phyloP scores from a whole-genome alignment of 495 filamentous ascomycete species.

The Penicillium daleae region DNA sequence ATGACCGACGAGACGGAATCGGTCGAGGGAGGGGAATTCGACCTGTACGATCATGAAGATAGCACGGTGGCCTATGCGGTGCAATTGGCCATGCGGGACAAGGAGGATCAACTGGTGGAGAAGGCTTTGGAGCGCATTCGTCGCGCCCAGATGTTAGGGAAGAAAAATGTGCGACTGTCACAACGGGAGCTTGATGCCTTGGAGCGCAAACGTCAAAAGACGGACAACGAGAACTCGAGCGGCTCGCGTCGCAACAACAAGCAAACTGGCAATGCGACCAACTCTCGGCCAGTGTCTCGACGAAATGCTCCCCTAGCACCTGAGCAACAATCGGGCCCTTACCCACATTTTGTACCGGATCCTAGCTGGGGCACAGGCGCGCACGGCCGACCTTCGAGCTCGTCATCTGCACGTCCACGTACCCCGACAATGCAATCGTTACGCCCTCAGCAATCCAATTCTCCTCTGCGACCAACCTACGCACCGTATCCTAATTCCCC shows the following conservation, averaged over 20 bases:
- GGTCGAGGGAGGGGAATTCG: conserved; percentile 58
- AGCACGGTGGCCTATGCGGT: conserved; percentile 53
- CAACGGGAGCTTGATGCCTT: conserved; percentile 76
- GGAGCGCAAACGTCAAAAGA: conserved; percentile 66
- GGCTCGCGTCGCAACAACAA: conserved; percentile 18
- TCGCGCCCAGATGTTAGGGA: conserved; percentile 71
- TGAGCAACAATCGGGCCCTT: conserved; percentile 33
- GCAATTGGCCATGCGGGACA: conserved; percentile 60
- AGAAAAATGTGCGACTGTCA: conserved; percentile 73
- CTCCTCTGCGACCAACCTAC: conserved; percentile 40
- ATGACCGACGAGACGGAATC: conserved; percentile 48
- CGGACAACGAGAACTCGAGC: conserved; percentile 36
- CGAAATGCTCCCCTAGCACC: conserved; percentile 34
- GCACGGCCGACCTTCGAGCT: conserved; percentile 34
- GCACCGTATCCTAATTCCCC: conserved; percentile 36
- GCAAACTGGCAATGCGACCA: conserved; percentile 13
- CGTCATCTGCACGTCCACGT: conserved; percentile 40
- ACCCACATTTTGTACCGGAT: conserved; percentile 33
- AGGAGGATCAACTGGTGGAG: conserved; percentile 74
- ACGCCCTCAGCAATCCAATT: conserved; percentile 38
- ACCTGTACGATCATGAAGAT: conserved; percentile 57
- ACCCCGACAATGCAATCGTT: conserved; percentile 46
- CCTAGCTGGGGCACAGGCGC: conserved; percentile 26
- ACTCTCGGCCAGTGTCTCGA: conserved; percentile 25
- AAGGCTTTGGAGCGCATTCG: conserved; percentile 76